A percentile compares a stretch with the other conserved stretches of the same genome.
Conservation (phyloP, 2,329 filamentous ascomycete genomes). For the Trichophyton verrucosum region DNA sequence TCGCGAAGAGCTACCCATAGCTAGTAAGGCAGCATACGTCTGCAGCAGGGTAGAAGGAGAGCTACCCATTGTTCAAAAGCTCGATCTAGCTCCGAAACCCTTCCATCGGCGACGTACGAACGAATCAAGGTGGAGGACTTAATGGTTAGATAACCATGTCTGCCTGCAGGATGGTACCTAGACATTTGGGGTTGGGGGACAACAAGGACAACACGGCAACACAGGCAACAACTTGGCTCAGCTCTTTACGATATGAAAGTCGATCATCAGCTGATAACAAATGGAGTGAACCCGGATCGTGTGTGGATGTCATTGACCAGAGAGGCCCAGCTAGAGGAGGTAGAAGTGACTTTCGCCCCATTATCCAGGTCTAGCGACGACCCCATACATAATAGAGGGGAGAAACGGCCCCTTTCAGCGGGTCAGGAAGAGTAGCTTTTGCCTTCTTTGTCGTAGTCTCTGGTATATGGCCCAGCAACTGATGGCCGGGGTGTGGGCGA, state of each 20-base stretch:
- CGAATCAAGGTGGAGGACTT: background rate
- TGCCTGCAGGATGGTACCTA: background rate
- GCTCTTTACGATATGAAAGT: background rate
- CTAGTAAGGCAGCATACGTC: background rate
- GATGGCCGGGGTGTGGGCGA: background rate
- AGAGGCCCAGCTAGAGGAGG: background rate
- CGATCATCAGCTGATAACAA: background rate
- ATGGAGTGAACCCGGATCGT: background rate
- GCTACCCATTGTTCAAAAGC: background rate
- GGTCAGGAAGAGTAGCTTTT: background rate
- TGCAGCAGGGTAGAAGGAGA: background rate
- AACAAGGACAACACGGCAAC: background rate
- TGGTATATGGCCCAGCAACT: background rate
- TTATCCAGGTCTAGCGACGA: constrained; percentile 1
- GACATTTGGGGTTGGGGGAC: background rate
- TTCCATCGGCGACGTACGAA: background rate
- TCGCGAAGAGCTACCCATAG: background rate
- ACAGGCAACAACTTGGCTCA: background rate
- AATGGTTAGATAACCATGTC: background rate
- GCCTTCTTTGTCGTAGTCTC: constrained; percentile 3
- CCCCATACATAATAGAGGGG: background rate
- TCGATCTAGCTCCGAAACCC: background rate
- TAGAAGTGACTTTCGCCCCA: constrained; percentile 1
- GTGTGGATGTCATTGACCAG: background rate
- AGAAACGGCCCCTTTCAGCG: constrained; percentile 3